Base-by-base conservation (phyloP, 345 rosid species). In the Brassica cretica region DNA sequence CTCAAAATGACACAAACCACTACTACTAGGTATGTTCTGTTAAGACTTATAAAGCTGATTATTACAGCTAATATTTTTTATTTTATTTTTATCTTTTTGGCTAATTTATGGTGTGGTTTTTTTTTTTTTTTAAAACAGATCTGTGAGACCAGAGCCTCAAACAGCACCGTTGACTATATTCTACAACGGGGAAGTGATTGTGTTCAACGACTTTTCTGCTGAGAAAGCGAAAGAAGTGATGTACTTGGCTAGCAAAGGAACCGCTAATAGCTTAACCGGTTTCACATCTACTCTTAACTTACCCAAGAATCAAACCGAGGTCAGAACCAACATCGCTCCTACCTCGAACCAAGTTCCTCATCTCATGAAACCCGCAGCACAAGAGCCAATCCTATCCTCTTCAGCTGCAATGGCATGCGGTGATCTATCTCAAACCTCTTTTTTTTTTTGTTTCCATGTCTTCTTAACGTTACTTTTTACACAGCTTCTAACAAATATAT, bases 191-290 rank as follows among this genome's bases (percentile, higher is more conserved):
- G 86, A 89, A 82, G 97, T 92, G 74, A 80, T 91, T 37, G 95
- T 88, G 53, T 88, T 91, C 77, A 76, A 92, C 8, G 90, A 91
- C 69, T 88, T 92, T 53, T 87, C 95, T 2, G 89, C 90, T 37
- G 91, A 91, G 18, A 91, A 90, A 81, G 98, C 97, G 0, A 89
- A 88, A 75, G 89, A 94, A 79, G 77, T 94, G 70, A 88, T 94
- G 89, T 69, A 59, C 72, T 71, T 94, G 53, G 97, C 94, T 0
- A 78, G 85, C 84, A 79, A 75, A 72, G 90, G 87, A 62, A 75
- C 84, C 80, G 66, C 82, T 39, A 86, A 53, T 67, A 77, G 33
- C 76, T 72, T 66, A 68, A 64, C 76, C 39, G 73, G 82, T 65
- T 81, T 76, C 71, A 76, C 84, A 24, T 18, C 82, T 60, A 61